Conservation (phyloP, 768 basidiomycete genomes). For the Pulveroboletus sp. region DNA sequence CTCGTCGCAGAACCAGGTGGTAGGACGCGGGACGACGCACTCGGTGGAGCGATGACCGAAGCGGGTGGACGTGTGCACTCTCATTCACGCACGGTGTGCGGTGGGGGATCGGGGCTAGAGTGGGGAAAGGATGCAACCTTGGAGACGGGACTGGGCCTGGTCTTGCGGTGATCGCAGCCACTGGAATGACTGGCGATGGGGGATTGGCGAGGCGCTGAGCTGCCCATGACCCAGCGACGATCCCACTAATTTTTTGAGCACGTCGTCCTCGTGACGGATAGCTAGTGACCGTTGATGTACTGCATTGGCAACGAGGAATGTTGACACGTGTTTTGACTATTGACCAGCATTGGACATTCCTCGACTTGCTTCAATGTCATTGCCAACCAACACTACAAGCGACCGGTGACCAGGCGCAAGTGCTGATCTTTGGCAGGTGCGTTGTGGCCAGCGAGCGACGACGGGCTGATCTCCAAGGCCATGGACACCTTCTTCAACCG, state of each 20-base stretch:
- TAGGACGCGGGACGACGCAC: slow-evolving; percentile 19
- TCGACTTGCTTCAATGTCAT: not conserved
- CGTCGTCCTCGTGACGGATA: slow-evolving; percentile 25
- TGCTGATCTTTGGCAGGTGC: slow-evolving; percentile 3
- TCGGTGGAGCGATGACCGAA: slow-evolving; percentile 34
- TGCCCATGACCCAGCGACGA: slow-evolving; percentile 25
- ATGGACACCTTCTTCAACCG: slow-evolving; percentile 71
- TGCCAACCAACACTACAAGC: slow-evolving; percentile 1
- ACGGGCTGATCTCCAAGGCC: slow-evolving; percentile 6
- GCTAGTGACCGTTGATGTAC: not conserved
- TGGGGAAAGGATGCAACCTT: slow-evolving; percentile 40
- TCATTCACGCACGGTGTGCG: slow-evolving; percentile 22
- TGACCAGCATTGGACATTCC: not conserved
- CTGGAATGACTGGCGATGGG: slow-evolving; percentile 21
- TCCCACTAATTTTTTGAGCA: slow-evolving; percentile 28
- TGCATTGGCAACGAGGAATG: not conserved
- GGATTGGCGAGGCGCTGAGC: slow-evolving; percentile 25
- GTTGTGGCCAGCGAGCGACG: slow-evolving; percentile 11
- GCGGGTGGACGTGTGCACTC: slow-evolving; percentile 31
- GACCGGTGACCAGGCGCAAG: not conserved
- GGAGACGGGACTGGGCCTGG: slow-evolving; percentile 34
- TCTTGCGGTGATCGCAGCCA: slow-evolving; percentile 14
- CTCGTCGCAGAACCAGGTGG: slow-evolving; percentile 25
- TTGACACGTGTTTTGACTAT: slow-evolving; percentile 24
- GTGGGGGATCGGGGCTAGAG: slow-evolving; percentile 21